Percentiles rank a stretch among this genome's conserved stretches.
These are phyloP conservation scores for Calonectria henricotiae DNA, from an alignment of 2,329 filamentous ascomycete species.

Conservation along the genomic window DNA sequence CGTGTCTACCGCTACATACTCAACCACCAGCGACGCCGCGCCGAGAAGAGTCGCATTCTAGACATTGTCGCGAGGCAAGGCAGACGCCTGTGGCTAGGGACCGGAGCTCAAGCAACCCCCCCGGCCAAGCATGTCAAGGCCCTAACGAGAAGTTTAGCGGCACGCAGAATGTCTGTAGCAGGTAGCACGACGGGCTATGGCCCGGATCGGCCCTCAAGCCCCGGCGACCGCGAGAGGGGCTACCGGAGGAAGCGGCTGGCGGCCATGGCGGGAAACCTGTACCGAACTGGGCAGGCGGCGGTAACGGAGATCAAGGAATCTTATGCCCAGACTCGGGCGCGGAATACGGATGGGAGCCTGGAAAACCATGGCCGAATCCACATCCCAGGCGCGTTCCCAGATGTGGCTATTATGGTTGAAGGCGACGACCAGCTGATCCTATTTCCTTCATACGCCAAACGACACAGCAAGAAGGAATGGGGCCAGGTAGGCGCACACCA, in stretches of 20 bases:
- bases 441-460: slow-evolving; percentile 93
- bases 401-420: slow-evolving; percentile 84
- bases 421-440: slow-evolving; percentile 94
- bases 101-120: slow-evolving; percentile 55
- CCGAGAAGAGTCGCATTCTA: slow-evolving; percentile 65
- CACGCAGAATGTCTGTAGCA: slow-evolving; percentile 54
- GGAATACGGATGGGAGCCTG: slow-evolving; percentile 52
- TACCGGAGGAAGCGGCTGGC: slow-evolving; percentile 85
- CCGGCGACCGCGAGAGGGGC: slow-evolving; percentile 72
- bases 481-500: slow-evolving; percentile 53
- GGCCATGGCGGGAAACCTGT: slow-evolving; percentile 72
- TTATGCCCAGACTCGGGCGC: slow-evolving; percentile 69
- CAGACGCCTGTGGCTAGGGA: slow-evolving; percentile 65
- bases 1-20: slow-evolving; percentile 84
- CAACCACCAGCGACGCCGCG: slow-evolving; percentile 72
- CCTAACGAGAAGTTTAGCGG: slow-evolving; percentile 53
- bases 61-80: slow-evolving; percentile 62
- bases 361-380: slow-evolving; percentile 56
- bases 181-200: slow-evolving; percentile 53
- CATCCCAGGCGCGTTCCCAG: slow-evolving; percentile 86
- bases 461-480: slow-evolving; percentile 72
- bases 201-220: slow-evolving; percentile 51
- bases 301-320: slow-evolving; percentile 74
- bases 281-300: slow-evolving; percentile 71
- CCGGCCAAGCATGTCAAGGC: slow-evolving; percentile 56